A percentile compares a stretch with the other conserved stretches of the same genome.
These are phyloP conservation scores for Cairneyella variabilis DNA, from an alignment of 495 filamentous ascomycete species.

Conservation along the genomic window DNA sequence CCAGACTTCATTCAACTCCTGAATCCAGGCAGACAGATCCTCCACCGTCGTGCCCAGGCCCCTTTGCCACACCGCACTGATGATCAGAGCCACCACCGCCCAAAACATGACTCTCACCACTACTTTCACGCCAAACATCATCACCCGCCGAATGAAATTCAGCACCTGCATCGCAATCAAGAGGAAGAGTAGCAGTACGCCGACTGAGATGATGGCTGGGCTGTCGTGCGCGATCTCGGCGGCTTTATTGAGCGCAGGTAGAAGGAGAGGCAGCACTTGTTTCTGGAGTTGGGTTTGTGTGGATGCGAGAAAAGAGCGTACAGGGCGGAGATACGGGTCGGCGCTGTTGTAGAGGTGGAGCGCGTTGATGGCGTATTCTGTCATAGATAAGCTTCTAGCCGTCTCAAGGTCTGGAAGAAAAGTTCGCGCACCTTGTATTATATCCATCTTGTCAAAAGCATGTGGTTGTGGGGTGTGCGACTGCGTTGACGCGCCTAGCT, in stretches of 20 bases:
- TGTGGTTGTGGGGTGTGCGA: too few relatives aligned
- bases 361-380: conserved; percentile 12
- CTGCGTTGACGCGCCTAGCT: too few relatives aligned
- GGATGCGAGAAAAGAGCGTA: conserved; percentile 6
- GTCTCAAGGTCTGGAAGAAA: background rate
- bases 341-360: conserved; percentile 12
- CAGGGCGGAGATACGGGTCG: conserved; percentile 16
- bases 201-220: conserved; percentile 14
- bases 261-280: conserved; percentile 7
- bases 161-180: conserved; percentile 21
- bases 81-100: conserved; percentile 44
- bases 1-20: conserved; percentile 53
- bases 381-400: background rate
- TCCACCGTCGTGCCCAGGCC: conserved; percentile 57
- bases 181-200: conserved; percentile 20
- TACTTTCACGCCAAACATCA: conserved; percentile 71
- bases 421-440: conserved; percentile 13
- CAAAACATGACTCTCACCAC: conserved; percentile 56
- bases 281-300: background rate
- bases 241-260: conserved; percentile 9
- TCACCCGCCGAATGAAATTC: conserved; percentile 49
- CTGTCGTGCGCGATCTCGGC: conserved; percentile 15
- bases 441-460: conserved; percentile 20
- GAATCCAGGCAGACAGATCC: conserved; percentile 54
- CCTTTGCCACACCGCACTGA: conserved; percentile 54